Evolutionary conservation across 2,329 filamentous ascomycete species (phyloP).

Genomic region (Pseudopyrenochaeta lycopersici): DNA sequence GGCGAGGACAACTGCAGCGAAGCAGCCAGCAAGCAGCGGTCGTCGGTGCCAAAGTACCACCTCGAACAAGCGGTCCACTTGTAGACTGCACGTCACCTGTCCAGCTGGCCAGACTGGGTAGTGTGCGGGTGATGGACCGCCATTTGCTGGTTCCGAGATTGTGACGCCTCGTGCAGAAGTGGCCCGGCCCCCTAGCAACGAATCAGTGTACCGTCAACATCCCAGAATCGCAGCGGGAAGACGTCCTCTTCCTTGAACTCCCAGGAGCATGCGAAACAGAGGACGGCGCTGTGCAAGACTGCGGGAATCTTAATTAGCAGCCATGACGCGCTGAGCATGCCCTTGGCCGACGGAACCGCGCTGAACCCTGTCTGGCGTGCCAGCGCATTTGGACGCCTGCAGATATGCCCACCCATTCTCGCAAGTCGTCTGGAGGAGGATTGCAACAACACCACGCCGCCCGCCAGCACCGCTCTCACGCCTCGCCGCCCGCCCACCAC

Average conservation of each 20-base stretch:
- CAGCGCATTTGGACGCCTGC: constrained; percentile 21
- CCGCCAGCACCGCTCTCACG: constrained; percentile 7
- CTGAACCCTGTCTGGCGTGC: constrained; percentile 29
- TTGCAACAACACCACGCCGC: constrained; percentile 11
- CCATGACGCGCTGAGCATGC: constrained; percentile 29
- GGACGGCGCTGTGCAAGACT: constrained; percentile 17
- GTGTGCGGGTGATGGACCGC: neutral
- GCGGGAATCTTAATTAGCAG: constrained; percentile 23
- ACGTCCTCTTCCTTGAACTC: constrained; percentile 11
- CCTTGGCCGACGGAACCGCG: constrained; percentile 18
- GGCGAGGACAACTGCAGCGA: no score
- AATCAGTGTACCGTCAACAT: constrained; percentile 12
- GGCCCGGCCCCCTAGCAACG: constrained; percentile 19
- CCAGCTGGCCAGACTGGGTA: neutral
- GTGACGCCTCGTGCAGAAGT: constrained; percentile 21
- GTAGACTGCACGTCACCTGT: constrained; percentile 5
- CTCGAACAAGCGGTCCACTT: no score
- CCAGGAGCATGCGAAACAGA: constrained; percentile 16
- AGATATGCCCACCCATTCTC: constrained; percentile 26
- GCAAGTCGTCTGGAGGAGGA: constrained; percentile 22
- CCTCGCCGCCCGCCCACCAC: constrained; percentile 32
- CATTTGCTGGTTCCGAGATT: constrained; percentile 5
- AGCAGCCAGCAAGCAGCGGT: no score
- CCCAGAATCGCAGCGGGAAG: constrained; percentile 16
- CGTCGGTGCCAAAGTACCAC: no score